Conservation (phyloP, 805 yeast species). For the Wickerhamomyces chambardii region DNA sequence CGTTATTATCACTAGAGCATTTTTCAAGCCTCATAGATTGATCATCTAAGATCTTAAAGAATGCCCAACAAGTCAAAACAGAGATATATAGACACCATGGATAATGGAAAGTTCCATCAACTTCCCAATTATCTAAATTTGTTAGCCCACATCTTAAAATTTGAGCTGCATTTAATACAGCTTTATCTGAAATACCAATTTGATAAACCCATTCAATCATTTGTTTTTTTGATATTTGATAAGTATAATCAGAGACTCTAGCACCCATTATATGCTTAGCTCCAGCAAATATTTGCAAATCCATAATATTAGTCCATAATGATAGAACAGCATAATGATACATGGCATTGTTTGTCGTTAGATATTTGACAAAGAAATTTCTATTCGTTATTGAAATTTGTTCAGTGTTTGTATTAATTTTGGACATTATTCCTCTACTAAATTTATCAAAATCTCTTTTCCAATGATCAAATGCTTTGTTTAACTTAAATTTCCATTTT, state of each 20-base stretch:
- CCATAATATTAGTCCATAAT: not conserved
- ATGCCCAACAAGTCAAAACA: slow-evolving; percentile 7
- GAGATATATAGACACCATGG: slow-evolving; percentile 11
- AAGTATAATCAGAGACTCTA: not conserved
- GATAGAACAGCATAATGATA: not conserved
- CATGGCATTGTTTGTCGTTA: slow-evolving; percentile 1
- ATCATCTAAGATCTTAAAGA: slow-evolving; percentile 1
- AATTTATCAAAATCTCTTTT: slow-evolving; percentile 1
- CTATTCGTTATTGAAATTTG: not conserved
- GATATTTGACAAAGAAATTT: not conserved
- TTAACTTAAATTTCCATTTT: not conserved
- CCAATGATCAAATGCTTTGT: slow-evolving; percentile 1
- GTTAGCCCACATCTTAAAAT: slow-evolving; percentile 7
- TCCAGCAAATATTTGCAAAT: not conserved
- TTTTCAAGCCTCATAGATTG: not conserved
- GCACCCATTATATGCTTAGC: not conserved
- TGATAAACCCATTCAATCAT: not conserved
- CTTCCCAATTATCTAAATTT: slow-evolving; percentile 10
- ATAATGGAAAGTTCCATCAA: slow-evolving; percentile 12
- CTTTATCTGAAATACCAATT: slow-evolving; percentile 4
- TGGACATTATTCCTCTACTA: not conserved
- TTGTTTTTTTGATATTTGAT: not conserved
- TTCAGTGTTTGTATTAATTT: not conserved
- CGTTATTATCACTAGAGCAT: not conserved
- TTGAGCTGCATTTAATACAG: slow-evolving; percentile 9